phyloP scores from a whole-genome alignment of 176 grass and related monocot species.

The Echinochloa phyllopogon region DNA sequence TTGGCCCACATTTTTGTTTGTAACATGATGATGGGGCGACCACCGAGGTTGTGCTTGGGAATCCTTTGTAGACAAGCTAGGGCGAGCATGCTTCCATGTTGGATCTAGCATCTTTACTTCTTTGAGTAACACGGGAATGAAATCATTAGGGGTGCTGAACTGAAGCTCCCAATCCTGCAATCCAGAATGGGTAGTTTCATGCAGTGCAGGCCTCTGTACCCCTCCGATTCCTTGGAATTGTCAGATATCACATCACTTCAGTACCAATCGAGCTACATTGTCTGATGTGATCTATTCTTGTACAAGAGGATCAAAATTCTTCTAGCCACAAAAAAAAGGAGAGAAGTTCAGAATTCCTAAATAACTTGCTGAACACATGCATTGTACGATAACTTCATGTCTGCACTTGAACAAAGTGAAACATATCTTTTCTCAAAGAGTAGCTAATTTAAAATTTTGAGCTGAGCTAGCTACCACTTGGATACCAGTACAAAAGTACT shows the following conservation, averaged over 20 bases:
- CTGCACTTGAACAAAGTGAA: background rate
- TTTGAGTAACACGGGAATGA: background rate
- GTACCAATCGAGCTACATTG: background rate
- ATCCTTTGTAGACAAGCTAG: slow-evolving; percentile 23
- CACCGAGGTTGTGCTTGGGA: background rate
- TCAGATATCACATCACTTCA: slow-evolving; percentile 35
- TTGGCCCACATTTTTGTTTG: slow-evolving; percentile 12
- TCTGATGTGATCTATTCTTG: slow-evolving; percentile 21
- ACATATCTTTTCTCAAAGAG: background rate
- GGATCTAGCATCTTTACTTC: slow-evolving; percentile 36
- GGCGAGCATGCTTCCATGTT: slow-evolving; percentile 29
- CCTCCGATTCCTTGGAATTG: background rate
- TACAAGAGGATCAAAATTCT: background rate
- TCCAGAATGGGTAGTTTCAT: background rate
- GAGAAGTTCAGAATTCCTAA: background rate
- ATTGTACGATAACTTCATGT: background rate
- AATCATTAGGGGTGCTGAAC: slow-evolving; percentile 27
- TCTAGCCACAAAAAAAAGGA: no score
- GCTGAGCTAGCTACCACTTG: slow-evolving; percentile 39
- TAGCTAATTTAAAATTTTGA: background rate
- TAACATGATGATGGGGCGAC: slow-evolving; percentile 12
- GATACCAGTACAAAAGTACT: background rate
- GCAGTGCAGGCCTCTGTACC: slow-evolving; percentile 1
- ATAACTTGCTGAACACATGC: background rate
- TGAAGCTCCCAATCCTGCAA: background rate